phyloP scores from a whole-genome alignment of 352 stramenopile species.

The Pythium diclinum region DNA sequence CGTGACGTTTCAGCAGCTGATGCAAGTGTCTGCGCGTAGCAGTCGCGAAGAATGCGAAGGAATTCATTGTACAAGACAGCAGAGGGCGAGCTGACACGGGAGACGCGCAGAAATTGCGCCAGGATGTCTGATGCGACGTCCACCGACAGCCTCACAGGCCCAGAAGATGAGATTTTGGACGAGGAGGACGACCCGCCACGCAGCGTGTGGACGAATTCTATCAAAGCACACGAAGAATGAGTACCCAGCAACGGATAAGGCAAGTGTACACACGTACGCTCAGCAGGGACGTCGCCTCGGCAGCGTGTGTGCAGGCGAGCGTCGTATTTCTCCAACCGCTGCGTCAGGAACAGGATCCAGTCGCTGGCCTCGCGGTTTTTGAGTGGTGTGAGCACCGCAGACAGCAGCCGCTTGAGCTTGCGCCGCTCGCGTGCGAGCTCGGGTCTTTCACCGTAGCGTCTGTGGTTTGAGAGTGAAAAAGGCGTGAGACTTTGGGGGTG shows the following conservation, averaged over 20 bases:
- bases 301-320: constrained; percentile 29
- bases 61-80: constrained; percentile 42
- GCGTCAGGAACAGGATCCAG: constrained; percentile 31
- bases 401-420: constrained; percentile 36
- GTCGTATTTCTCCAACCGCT: constrained; percentile 45
- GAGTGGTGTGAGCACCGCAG: constrained; percentile 17
- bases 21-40: constrained; percentile 1
- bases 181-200: constrained; percentile 10
- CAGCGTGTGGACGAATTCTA: constrained; percentile 40
- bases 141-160: constrained; percentile 29
- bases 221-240: background rate
- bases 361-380: constrained; percentile 9
- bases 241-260: background rate
- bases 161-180: background rate
- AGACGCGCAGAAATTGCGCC: constrained; percentile 38
- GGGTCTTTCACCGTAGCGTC: constrained; percentile 48
- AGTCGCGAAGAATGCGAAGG: constrained; percentile 23
- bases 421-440: constrained; percentile 36
- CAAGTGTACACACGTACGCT: constrained; percentile 26
- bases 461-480: constrained; percentile 6
- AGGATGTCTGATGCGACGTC: constrained; percentile 36
- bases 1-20: background rate
- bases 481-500: background rate
- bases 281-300: constrained; percentile 28
- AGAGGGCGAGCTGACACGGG: constrained; percentile 19